Conservation (phyloP, 768 basidiomycete genomes). For the Paxillus involutus region DNA sequence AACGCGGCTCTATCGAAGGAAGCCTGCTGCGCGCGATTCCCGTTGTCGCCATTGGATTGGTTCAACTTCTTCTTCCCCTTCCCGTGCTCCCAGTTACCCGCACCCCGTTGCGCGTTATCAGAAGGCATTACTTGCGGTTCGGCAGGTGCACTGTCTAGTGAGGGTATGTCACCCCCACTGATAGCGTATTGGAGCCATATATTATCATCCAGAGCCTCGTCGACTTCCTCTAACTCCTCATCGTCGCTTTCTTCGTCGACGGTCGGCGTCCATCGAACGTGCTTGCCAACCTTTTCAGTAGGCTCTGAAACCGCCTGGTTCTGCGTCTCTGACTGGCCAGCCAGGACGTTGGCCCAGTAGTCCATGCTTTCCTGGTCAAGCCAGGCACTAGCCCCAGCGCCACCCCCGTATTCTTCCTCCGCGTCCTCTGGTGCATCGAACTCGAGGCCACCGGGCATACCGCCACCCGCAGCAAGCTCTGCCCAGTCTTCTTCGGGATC, state of each 20-base stretch:
- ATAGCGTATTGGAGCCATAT: slow-evolving; percentile 34
- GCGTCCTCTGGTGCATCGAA: slow-evolving; percentile 4
- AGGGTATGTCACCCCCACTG: slow-evolving; percentile 22
- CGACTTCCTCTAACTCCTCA: slow-evolving; percentile 14
- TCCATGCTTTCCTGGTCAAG: slow-evolving; percentile 20
- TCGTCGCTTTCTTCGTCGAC: slow-evolving; percentile 23
- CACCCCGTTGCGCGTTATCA: slow-evolving; percentile 5
- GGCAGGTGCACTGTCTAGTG: slow-evolving; percentile 3
- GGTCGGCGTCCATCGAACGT: slow-evolving; percentile 27
- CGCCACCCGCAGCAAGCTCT: not conserved
- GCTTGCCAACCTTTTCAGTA: slow-evolving; percentile 13
- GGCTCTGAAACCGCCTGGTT: not conserved
- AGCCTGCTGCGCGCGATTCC: slow-evolving; percentile 24
- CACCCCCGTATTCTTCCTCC: slow-evolving; percentile 16
- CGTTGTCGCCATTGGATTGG: slow-evolving; percentile 13
- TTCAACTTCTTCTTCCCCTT: slow-evolving; percentile 21
- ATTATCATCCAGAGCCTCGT: slow-evolving; percentile 14
- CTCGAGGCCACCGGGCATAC: slow-evolving; percentile 8
- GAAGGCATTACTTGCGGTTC: not conserved
- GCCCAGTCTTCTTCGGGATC: slow-evolving; percentile 14
- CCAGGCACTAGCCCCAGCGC: slow-evolving; percentile 23
- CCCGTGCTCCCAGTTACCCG: slow-evolving; percentile 23
- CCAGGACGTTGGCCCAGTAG: slow-evolving; percentile 32
- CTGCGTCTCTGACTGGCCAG: slow-evolving; percentile 11
- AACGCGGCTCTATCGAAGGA: slow-evolving; percentile 28